Percentiles rank a stretch among this genome's conserved stretches.
phyloP scores from a whole-genome alignment of 306 rosid genomes.

The Myrica gale region DNA sequence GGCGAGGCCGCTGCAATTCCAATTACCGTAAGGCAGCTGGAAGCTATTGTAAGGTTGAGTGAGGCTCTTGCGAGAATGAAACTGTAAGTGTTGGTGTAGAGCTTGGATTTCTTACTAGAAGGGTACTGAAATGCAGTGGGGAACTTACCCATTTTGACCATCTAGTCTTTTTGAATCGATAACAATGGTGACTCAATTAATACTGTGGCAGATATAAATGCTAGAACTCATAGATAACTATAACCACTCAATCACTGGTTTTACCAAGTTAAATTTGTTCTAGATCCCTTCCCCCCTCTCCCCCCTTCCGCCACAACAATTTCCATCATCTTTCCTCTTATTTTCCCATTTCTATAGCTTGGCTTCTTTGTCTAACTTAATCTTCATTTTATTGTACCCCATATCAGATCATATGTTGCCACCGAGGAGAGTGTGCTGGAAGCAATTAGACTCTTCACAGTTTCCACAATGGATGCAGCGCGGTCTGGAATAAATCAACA shows the following conservation, averaged over 20 bases:
- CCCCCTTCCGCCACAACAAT: too few relatives aligned
- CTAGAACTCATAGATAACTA: neutral
- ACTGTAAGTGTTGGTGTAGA: constrained; percentile 54
- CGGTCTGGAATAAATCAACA: constrained; percentile 87
- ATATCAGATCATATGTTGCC: constrained; percentile 69
- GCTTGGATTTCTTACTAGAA: neutral
- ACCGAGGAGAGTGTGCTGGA: constrained; percentile 84
- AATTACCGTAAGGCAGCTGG: constrained; percentile 94
- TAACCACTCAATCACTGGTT: neutral
- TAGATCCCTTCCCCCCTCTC: neutral
- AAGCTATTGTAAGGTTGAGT: constrained; percentile 91
- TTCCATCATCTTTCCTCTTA: neutral
- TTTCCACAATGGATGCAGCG: constrained; percentile 96
- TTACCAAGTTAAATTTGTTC: neutral
- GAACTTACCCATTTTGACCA: neutral
- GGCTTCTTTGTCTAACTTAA: constrained; percentile 6
- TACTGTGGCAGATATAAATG: neutral
- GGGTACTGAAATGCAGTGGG: neutral
- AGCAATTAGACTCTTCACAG: constrained; percentile 83
- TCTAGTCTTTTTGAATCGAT: neutral
- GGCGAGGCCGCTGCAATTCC: constrained; percentile 92
- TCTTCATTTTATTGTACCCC: constrained; percentile 15
- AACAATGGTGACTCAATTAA: neutral
- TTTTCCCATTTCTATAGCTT: neutral
- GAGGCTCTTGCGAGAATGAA: constrained; percentile 98